Percentiles rank a stretch among this genome's conserved stretches.
Conservation (phyloP, 148 eudicot species). For the Persicaria tinctoria region DNA sequence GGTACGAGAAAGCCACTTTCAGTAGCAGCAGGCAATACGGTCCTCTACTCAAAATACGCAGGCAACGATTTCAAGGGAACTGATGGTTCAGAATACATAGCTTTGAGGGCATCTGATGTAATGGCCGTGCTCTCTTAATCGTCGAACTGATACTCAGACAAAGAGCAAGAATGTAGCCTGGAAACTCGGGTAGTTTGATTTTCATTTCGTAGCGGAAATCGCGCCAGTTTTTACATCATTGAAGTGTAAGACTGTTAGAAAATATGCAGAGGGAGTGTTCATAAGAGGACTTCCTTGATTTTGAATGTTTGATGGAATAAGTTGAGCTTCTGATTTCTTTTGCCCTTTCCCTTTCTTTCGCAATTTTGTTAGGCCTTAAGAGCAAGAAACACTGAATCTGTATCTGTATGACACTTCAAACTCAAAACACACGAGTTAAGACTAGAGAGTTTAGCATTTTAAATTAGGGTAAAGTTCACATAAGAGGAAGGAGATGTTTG, state of each 20-base stretch:
- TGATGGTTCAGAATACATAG: conserved; percentile 75
- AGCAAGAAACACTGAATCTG: no score
- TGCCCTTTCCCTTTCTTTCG: background rate
- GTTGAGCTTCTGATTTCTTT: background rate
- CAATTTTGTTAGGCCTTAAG: no score
- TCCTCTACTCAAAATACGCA: conserved; percentile 77
- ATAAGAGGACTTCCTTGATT: background rate
- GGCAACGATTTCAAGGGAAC: conserved; percentile 82
- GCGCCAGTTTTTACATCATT: background rate
- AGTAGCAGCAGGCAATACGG: conserved; percentile 60
- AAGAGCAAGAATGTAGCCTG: background rate
- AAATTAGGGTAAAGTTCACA: no score
- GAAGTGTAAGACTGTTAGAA: background rate
- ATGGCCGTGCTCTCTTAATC: conserved; percentile 56
- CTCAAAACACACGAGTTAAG: no score
- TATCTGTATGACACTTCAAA: no score
- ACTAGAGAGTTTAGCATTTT: no score
- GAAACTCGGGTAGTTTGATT: background rate
- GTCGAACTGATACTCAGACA: background rate
- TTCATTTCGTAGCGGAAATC: background rate
- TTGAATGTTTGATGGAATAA: background rate
- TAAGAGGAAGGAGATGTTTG: no score
- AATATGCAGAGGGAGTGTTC: background rate
- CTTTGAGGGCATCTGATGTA: conserved; percentile 62
- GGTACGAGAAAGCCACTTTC: conserved; percentile 60